These are phyloP conservation scores for Spathaspora girioi DNA, from an alignment of 805 yeast species.

Conservation along the genomic window DNA sequence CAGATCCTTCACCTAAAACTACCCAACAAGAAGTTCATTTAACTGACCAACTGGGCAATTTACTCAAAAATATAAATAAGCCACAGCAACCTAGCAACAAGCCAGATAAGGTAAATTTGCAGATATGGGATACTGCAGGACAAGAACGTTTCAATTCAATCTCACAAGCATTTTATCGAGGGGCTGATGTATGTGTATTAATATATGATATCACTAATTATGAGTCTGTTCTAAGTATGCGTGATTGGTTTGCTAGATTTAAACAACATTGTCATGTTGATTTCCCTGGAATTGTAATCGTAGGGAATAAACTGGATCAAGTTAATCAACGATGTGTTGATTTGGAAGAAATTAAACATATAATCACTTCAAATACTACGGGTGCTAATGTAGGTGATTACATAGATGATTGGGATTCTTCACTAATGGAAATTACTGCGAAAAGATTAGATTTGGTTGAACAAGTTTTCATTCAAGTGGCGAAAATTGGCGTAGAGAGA, in stretches of 20 bases:
- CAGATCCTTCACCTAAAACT: not conserved
- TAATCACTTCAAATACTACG: slow-evolving; percentile 19
- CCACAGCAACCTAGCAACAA: not conserved
- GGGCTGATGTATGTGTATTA: slow-evolving; percentile 52
- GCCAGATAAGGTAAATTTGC: slow-evolving; percentile 34
- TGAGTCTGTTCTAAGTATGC: slow-evolving; percentile 45
- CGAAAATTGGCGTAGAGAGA: slow-evolving; percentile 28
- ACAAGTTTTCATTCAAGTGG: slow-evolving; percentile 33
- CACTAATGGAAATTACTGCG: slow-evolving; percentile 30
- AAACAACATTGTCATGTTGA: slow-evolving; percentile 45
- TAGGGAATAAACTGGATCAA: slow-evolving; percentile 51
- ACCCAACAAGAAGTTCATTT: not conserved
- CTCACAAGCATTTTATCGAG: slow-evolving; percentile 54
- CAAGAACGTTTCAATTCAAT: slow-evolving; percentile 47
- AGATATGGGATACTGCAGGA: slow-evolving; percentile 54
- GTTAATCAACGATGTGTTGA: slow-evolving; percentile 31
- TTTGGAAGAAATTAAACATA: slow-evolving; percentile 30
- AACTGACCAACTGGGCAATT: not conserved
- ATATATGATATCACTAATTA: slow-evolving; percentile 54
- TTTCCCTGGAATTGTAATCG: slow-evolving; percentile 46
- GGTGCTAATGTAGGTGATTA: slow-evolving; percentile 20
- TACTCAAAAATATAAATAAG: too few relatives aligned
- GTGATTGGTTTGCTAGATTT: slow-evolving; percentile 47
- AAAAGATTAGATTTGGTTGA: slow-evolving; percentile 28
- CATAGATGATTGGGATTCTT: slow-evolving; percentile 31